Evolutionary conservation across 805 yeast genomes (phyloP).

Genomic region (Yamadazyma philogaea): DNA sequence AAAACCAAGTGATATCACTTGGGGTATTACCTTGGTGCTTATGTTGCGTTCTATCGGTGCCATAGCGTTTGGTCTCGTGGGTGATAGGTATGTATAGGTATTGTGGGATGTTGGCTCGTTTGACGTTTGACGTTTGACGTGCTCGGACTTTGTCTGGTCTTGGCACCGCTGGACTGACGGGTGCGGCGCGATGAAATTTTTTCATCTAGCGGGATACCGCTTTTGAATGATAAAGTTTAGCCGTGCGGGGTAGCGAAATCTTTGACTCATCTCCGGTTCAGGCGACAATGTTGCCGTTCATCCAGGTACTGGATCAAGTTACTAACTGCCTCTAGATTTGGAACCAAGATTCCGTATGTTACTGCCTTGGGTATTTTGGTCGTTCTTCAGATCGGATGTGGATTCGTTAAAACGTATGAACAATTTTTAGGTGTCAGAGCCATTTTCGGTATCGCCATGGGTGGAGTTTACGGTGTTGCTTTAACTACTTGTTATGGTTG

Average conservation of each 20-base stretch:
- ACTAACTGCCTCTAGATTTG: slow-evolving; percentile 24
- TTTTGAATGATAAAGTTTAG: not conserved
- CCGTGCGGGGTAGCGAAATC: not conserved
- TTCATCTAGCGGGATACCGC: not conserved
- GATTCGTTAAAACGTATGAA: slow-evolving; percentile 53
- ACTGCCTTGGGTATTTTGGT: slow-evolving; percentile 45
- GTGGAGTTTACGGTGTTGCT: slow-evolving; percentile 55
- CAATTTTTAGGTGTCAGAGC: slow-evolving; percentile 65
- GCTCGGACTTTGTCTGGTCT: not conserved
- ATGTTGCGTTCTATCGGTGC: slow-evolving; percentile 71
- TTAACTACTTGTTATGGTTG: slow-evolving; percentile 41
- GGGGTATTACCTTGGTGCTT: slow-evolving; percentile 66
- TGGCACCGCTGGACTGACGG: slow-evolving; percentile 1
- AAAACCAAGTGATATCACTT: slow-evolving; percentile 49
- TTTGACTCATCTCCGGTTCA: not conserved
- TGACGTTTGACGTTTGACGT: not conserved
- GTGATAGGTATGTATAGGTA: slow-evolving; percentile 44
- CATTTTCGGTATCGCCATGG: slow-evolving; percentile 56
- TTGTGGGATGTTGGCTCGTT: not conserved
- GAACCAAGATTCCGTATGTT: slow-evolving; percentile 58
- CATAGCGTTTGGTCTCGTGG: slow-evolving; percentile 53
- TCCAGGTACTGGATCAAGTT: too few relatives aligned
- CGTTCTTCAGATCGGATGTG: slow-evolving; percentile 59
- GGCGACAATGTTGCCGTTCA: not conserved
- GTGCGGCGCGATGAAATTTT: not conserved